These are phyloP conservation scores for Neofusicoccum ribis DNA, from an alignment of 2,329 filamentous ascomycete genomes.

Conservation along the genomic window DNA sequence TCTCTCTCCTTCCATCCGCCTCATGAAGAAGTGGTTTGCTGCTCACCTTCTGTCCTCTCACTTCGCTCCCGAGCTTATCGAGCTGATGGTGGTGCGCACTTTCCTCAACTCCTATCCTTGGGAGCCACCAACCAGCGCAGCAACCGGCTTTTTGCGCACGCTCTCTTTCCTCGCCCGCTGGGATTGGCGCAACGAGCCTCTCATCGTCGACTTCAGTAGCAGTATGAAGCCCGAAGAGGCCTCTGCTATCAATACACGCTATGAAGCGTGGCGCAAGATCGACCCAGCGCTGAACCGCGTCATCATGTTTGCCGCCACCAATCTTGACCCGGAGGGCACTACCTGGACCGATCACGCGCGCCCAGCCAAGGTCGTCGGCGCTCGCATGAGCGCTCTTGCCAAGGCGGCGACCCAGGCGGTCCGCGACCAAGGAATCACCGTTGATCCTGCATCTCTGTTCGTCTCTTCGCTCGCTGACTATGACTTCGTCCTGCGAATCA, in stretches of 20 bases:
- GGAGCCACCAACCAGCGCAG: constrained; percentile 71
- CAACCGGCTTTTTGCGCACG: constrained; percentile 78
- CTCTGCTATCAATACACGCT: constrained; percentile 65
- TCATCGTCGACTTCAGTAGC: constrained; percentile 72
- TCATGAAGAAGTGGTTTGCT: constrained; percentile 88
- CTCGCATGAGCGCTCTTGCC: constrained; percentile 78
- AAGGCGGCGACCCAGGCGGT: constrained; percentile 68
- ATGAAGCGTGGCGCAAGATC: constrained; percentile 82
- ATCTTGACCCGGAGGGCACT: constrained; percentile 73
- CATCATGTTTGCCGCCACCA: constrained; percentile 78
- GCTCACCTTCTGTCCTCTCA: constrained; percentile 77
- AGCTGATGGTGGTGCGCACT: constrained; percentile 74
- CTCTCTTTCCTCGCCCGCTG: constrained; percentile 79
- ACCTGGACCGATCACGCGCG: constrained; percentile 71
- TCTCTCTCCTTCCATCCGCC: constrained; percentile 77
- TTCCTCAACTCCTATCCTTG: constrained; percentile 85
- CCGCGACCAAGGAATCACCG: constrained; percentile 26
- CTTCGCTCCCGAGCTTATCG: constrained; percentile 77
- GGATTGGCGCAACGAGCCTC: constrained; percentile 85
- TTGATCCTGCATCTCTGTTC: constrained; percentile 64
- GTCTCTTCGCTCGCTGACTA: constrained; percentile 73
- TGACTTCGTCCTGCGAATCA: constrained; percentile 79
- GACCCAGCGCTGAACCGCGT: constrained; percentile 86
- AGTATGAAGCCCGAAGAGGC: constrained; percentile 61
- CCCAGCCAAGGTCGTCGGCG: constrained; percentile 80